Evolutionary conservation across 2,329 filamentous ascomycete genomes (phyloP).

Genomic region (Fusarium setosum): DNA sequence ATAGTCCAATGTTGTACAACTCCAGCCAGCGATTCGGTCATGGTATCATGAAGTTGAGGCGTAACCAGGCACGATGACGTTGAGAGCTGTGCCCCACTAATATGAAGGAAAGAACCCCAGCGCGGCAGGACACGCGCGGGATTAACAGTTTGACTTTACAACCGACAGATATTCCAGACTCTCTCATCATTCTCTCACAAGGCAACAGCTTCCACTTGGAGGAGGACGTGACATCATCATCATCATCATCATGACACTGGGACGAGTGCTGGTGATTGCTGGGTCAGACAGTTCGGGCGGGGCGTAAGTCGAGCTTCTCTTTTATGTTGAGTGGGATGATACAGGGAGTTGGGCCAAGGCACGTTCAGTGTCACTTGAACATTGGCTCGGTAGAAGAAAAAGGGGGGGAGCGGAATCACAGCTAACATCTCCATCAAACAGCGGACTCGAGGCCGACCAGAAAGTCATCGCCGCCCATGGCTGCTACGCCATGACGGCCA

Average conservation of each 20-base stretch:
- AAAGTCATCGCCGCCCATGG: conserved; percentile 93
- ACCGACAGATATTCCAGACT: neutral
- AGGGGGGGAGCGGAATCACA: no score
- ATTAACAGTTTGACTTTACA: conserved; percentile 2
- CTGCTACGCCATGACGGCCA: conserved; percentile 96
- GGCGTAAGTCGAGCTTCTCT: conserved; percentile 66
- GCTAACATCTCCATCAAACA: conserved; percentile 49
- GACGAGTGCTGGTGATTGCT: conserved; percentile 81
- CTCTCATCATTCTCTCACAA: neutral
- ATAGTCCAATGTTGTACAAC: neutral
- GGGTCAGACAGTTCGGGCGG: conserved; percentile 93
- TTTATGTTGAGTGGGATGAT: conserved; percentile 5
- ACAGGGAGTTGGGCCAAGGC: neutral
- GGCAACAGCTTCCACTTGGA: neutral
- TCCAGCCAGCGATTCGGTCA: neutral
- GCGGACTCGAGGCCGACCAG: conserved; percentile 94
- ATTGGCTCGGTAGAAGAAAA: no score
- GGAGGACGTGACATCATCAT: no score
- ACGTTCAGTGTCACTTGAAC: no score
- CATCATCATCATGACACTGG: conserved; percentile 51
- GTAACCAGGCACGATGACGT: conserved; percentile 26
- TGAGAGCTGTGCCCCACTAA: conserved; percentile 28
- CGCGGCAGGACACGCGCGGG: neutral
- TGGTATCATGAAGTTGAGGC: neutral
- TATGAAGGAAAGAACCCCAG: neutral